phyloP scores from a whole-genome alignment of 441 rosid genomes.

The Hura crepitans region DNA sequence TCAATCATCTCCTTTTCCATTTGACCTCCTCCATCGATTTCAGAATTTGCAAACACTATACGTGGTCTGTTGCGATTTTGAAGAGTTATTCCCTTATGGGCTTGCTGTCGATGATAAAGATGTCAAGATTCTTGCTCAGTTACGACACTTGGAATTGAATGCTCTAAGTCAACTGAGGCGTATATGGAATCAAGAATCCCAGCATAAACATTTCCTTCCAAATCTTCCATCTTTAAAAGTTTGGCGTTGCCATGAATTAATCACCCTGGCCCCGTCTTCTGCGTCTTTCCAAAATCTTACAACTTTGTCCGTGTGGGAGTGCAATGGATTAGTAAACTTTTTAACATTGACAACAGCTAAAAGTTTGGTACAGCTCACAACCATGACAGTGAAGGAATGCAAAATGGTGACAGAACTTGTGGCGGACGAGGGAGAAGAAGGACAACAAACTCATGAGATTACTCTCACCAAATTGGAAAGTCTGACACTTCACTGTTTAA shows the following conservation, averaged over 20 bases:
- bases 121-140: background rate
- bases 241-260: background rate
- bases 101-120: background rate
- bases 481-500: background rate
- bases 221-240: slow-evolving; percentile 7
- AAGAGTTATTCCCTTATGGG: slow-evolving; percentile 18
- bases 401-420: slow-evolving; percentile 3
- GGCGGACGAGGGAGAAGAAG: background rate
- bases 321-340: slow-evolving; percentile 12
- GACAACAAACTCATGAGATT: background rate
- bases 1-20: slow-evolving; percentile 19
- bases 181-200: slow-evolving; percentile 13
- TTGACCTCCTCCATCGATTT: slow-evolving; percentile 22
- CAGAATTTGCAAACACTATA: slow-evolving; percentile 20
- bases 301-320: background rate
- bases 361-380: slow-evolving; percentile 6
- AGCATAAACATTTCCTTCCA: background rate
- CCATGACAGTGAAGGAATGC: slow-evolving; percentile 8
- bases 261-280: slow-evolving; percentile 3
- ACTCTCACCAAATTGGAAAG: slow-evolving; percentile 10
- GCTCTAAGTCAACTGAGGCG: background rate
- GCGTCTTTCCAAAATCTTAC: slow-evolving; percentile 12
- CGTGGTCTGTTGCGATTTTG: slow-evolving; percentile 13
- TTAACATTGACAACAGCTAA: slow-evolving; percentile 20
- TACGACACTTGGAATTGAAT: background rate